These are phyloP conservation scores for Inonotus hispidus DNA, from an alignment of 1,284 basidiomycete species.

Conservation along the genomic window DNA sequence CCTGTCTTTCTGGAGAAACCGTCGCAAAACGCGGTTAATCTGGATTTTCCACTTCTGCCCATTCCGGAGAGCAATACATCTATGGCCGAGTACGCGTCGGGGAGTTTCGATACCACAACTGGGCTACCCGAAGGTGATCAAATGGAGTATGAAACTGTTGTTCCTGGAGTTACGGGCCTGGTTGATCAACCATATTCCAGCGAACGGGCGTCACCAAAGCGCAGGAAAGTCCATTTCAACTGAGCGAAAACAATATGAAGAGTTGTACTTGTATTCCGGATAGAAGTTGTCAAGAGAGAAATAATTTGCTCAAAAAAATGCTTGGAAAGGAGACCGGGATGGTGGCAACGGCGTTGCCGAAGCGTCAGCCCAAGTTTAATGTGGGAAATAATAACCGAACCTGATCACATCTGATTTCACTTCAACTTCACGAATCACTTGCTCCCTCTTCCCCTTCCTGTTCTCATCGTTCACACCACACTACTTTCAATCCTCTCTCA, in stretches of 20 bases:
- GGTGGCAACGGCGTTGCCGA: neutral
- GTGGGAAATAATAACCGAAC: neutral
- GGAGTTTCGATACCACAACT: neutral
- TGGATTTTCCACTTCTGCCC: conserved; percentile 9
- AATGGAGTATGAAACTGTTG: neutral
- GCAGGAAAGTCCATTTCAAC: conserved; percentile 12
- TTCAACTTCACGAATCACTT: neutral
- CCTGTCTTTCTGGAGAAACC: conserved; percentile 29
- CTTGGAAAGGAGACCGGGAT: neutral
- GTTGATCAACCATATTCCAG: neutral
- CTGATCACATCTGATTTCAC: neutral
- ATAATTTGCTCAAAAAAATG: neutral
- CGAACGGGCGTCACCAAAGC: conserved; percentile 1
- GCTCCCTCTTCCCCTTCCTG: neutral
- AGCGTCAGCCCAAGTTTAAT: neutral
- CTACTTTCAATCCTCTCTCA: neutral
- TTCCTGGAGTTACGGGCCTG: neutral
- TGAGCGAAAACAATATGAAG: neutral
- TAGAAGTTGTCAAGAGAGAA: neutral
- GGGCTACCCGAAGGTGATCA: neutral
- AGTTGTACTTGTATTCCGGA: neutral
- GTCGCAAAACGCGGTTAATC: neutral
- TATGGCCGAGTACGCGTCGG: neutral
- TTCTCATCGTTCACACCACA: conserved; percentile 8
- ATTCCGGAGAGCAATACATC: neutral